A percentile compares a stretch with the other conserved stretches of the same genome.
Evolutionary conservation across 1,139 yeast genomes (phyloP).

Genomic region (Debaryomyces sp.): DNA sequence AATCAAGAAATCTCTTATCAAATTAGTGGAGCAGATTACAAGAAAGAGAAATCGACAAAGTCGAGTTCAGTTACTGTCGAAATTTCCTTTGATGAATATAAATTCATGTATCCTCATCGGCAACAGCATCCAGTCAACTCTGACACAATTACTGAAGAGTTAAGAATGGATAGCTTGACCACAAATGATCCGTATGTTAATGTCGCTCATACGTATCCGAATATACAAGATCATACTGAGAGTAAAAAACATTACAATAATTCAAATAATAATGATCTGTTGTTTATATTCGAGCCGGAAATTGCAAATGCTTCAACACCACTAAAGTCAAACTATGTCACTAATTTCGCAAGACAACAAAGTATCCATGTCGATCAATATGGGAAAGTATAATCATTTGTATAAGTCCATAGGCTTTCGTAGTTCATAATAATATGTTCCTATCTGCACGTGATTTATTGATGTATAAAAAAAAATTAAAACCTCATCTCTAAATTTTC

Average conservation of each 20-base stretch:
- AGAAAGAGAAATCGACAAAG: not conserved
- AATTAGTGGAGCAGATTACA: not conserved
- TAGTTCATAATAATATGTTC: not conserved
- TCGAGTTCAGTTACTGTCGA: conserved; percentile 1
- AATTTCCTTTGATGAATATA: conserved; percentile 17
- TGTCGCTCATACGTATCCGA: not conserved
- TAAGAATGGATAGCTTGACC: not conserved
- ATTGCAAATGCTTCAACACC: conserved; percentile 10
- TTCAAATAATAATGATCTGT: conserved; percentile 5
- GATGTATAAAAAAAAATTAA: not conserved
- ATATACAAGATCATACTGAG: not conserved
- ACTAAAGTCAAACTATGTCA: conserved; percentile 11
- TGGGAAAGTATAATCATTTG: conserved; percentile 18
- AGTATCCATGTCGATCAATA: conserved; percentile 36
- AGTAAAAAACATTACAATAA: not conserved
- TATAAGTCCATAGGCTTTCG: not conserved
- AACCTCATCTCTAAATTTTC: conserved; percentile 13
- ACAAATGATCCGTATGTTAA: not conserved
- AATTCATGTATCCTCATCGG: conserved; percentile 15
- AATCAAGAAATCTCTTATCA: conserved; percentile 4
- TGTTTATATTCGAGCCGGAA: conserved; percentile 2
- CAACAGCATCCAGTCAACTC: not conserved
- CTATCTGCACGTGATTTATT: conserved; percentile 6
- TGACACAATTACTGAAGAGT: not conserved
- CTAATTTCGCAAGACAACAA: conserved; percentile 29